Conservation (phyloP, 768 basidiomycete species). For the Porphyrellus cyaneotinctus region DNA sequence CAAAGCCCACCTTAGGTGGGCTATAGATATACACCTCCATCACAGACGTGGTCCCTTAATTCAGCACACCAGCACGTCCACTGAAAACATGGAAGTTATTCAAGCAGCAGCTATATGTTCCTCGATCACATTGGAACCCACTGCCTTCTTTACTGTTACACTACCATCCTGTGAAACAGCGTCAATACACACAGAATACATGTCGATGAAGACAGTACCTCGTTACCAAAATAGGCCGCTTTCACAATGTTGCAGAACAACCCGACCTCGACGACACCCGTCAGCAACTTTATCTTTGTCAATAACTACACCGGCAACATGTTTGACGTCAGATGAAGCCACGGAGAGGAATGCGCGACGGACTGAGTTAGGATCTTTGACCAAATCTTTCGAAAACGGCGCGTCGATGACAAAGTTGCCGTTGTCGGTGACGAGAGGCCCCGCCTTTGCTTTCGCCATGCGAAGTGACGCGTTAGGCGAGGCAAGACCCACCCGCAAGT, state of each 20-base stretch:
- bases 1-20: too few relatives aligned
- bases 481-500: slow-evolving; percentile 55
- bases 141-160: slow-evolving; percentile 53
- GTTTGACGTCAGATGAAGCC: background rate
- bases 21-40: too few relatives aligned
- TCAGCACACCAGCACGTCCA: too few relatives aligned
- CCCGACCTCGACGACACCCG: slow-evolving; percentile 96
- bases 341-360: background rate
- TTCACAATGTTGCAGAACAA: slow-evolving; percentile 91
- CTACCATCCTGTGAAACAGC: slow-evolving; percentile 54
- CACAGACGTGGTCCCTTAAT: too few relatives aligned
- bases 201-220: slow-evolving; percentile 39
- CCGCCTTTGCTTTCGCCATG: slow-evolving; percentile 92
- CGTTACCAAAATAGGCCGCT: slow-evolving; percentile 96
- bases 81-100: too few relatives aligned
- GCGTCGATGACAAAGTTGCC: slow-evolving; percentile 98
- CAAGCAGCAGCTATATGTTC: too few relatives aligned
- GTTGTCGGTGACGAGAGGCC: slow-evolving; percentile 95
- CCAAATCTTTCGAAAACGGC: slow-evolving; percentile 68
- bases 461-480: slow-evolving; percentile 74
- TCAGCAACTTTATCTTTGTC: slow-evolving; percentile 83
- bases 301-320: slow-evolving; percentile 54
- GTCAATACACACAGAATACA: slow-evolving; percentile 25
- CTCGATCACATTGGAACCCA: slow-evolving; percentile 12
- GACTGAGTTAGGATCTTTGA: slow-evolving; percentile 65